A percentile compares a stretch with the other conserved stretches of the same genome.
phyloP scores from a whole-genome alignment of 2,329 filamentous ascomycete species.

The Pestalotiopsis sp. region DNA sequence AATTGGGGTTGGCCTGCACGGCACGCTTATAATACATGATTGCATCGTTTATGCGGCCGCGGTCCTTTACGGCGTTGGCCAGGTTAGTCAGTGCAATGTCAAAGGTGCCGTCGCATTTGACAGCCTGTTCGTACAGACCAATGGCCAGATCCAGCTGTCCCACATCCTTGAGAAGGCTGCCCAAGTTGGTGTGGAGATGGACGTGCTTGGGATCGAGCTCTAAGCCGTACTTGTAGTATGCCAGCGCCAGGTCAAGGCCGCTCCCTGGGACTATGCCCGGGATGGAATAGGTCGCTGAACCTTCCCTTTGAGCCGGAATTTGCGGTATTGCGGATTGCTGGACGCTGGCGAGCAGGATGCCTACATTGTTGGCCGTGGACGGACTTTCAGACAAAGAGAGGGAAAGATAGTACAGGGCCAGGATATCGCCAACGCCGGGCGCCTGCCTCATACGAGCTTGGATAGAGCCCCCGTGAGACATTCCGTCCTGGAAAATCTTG shows the following conservation, averaged over 20 bases:
- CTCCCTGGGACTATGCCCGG: conserved; percentile 84
- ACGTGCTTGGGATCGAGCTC: conserved; percentile 85
- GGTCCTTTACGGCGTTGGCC: conserved; percentile 96
- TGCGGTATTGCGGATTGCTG: conserved; percentile 62
- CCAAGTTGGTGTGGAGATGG: conserved; percentile 94
- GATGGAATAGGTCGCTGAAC: conserved; percentile 47
- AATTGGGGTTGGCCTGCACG: conserved; percentile 88
- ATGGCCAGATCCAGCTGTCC: conserved; percentile 90
- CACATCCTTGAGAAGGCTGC: conserved; percentile 93
- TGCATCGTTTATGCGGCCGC: conserved; percentile 87
- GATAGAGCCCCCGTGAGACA: conserved; percentile 69
- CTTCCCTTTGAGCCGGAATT: conserved; percentile 28
- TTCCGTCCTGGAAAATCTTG: conserved; percentile 96
- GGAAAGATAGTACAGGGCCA: conserved; percentile 93
- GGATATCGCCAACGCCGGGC: conserved; percentile 84
- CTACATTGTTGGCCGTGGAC: conserved; percentile 97
- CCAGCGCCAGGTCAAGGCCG: conserved; percentile 81
- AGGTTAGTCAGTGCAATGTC: conserved; percentile 96
- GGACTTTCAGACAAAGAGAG: conserved; percentile 92
- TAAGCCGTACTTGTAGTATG: conserved; percentile 94
- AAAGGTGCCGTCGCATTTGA: conserved; percentile 88
- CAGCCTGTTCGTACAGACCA: conserved; percentile 94
- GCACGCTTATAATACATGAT: conserved; percentile 90
- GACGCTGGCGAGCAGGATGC: conserved; percentile 92
- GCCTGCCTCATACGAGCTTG: conserved; percentile 59